Evolutionary conservation across 2,329 filamentous ascomycete genomes (phyloP).

Genomic region (Ceratocystis eucalypticola): DNA sequence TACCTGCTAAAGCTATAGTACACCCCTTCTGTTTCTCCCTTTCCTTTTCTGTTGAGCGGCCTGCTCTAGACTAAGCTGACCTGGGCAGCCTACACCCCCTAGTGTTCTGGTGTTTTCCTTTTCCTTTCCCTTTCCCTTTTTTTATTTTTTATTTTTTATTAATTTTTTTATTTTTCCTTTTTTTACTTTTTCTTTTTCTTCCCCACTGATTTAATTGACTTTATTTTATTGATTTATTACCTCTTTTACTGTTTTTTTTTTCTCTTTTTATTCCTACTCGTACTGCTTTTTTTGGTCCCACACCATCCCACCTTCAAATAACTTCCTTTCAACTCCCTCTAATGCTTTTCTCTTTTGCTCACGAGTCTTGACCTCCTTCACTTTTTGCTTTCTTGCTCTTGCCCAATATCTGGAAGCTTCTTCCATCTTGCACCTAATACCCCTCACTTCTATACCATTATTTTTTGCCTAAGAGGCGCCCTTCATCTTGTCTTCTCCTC

Average conservation of each 20-base stretch:
- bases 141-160: no score
- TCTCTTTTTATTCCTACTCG: neutral
- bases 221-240: no score
- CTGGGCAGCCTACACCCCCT: neutral
- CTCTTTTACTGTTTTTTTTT: neutral
- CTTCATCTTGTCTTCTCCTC: slow-evolving; percentile 7
- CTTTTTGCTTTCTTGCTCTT: slow-evolving; percentile 12
- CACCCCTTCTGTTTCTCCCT: slow-evolving; percentile 15
- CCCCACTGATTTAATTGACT: no score
- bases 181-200: slow-evolving; percentile 7
- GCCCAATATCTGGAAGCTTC: neutral
- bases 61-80: slow-evolving; percentile 14
- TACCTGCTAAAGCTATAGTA: slow-evolving; percentile 16
- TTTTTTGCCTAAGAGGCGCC: slow-evolving; percentile 16
- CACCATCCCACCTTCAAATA: slow-evolving; percentile 13
- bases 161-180: neutral
- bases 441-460: neutral
- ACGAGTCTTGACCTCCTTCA: neutral
- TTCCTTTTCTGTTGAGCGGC: neutral
- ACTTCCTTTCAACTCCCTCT: slow-evolving; percentile 15
- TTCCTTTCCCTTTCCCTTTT: slow-evolving; percentile 3
- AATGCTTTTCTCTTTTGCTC: neutral
- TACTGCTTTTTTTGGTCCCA: slow-evolving; percentile 11
- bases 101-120: neutral
- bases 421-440: neutral